Evolutionary conservation across 2,329 filamentous ascomycete species (phyloP), one percentile per base, ranked within the genome.

Genomic region (Colletotrichum aenigma): DNA sequence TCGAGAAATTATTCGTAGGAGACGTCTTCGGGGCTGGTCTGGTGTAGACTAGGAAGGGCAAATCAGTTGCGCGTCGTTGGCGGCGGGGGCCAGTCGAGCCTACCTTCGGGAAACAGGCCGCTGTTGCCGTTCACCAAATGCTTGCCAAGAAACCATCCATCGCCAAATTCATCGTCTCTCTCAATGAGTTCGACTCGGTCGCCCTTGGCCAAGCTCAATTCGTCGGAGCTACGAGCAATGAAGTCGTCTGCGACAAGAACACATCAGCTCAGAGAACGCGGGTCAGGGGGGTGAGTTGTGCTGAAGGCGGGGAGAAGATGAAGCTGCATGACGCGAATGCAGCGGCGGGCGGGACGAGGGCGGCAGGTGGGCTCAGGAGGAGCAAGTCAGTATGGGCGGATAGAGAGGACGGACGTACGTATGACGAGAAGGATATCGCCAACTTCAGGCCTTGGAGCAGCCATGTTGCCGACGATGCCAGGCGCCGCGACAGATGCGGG

Each of bases 211-310:
- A 99, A 89, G 80, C 92, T 97, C 82, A 99, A 89, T 88, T 99
- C 97, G 86, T 99, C 97, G 74, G 95, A 94, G 84, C 96, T 97
- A 79, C 97, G 93, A 74, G 96, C 96, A 79, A 93, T 89, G 84
- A 99, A 98, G 86, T 98, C 96, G 86, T 99, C 95, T 98, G 74
- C 43, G 36, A 28, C 10, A 60, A 72, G 55, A 58, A 62, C 5
- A 34, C 18, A 43, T 66, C 48, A 77, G 66, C 62, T 74, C 60
- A 30, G 26, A 18, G 8, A 16, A 64, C 21, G 10, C 30, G 24
- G 58, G 32, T 18, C 34, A 43, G 28, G 66, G 62, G 58, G 28
- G 56, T 34, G 13, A 64, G 62, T 52, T 21, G 48, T 24, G 70
- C 73, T 26, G 28, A 70, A 61, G 69, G 68, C 68, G 73, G 73